These are phyloP conservation scores for Middelhovenomyces tepae DNA, from an alignment of 805 yeast genomes.

Conservation along the genomic window DNA sequence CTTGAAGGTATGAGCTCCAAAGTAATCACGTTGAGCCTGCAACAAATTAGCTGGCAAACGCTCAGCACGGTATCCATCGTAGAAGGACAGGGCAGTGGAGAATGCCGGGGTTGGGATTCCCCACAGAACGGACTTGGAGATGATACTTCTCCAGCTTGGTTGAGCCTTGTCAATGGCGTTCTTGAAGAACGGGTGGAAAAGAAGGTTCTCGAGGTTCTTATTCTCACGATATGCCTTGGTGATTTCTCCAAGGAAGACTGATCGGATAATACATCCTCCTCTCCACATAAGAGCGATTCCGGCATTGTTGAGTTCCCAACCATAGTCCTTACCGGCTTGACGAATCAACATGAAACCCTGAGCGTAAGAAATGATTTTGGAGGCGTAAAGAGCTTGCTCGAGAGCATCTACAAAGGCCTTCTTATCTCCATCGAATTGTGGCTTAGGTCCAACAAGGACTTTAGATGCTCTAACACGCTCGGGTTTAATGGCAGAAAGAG, in stretches of 20 bases:
- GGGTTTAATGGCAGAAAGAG: conserved; percentile 82
- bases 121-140: conserved; percentile 64
- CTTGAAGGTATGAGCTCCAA: conserved; percentile 98
- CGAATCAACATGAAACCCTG: conserved; percentile 99
- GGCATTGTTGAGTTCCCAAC: conserved; percentile 96
- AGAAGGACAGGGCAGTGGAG: conserved; percentile 93
- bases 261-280: conserved; percentile 99
- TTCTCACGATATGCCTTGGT: conserved; percentile 90
- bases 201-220: conserved; percentile 90
- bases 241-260: conserved; percentile 95
- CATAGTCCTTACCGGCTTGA: conserved; percentile 95
- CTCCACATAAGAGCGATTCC: conserved; percentile 99
- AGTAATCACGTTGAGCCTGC: conserved; percentile 99
- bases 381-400: conserved; percentile 97
- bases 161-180: conserved; percentile 90
- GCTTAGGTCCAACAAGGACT: conserved; percentile 63
- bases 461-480: conserved; percentile 86
- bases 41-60: conserved; percentile 94
- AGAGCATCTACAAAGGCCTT: conserved; percentile 80
- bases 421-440: conserved; percentile 64
- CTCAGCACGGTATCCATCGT: conserved; percentile 97
- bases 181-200: conserved; percentile 92
- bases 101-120: conserved; percentile 99
- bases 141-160: conserved; percentile 87
- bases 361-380: conserved; percentile 96